phyloP scores from a whole-genome alignment of 257 asterid genomes.

The Solanum sejunctum region DNA sequence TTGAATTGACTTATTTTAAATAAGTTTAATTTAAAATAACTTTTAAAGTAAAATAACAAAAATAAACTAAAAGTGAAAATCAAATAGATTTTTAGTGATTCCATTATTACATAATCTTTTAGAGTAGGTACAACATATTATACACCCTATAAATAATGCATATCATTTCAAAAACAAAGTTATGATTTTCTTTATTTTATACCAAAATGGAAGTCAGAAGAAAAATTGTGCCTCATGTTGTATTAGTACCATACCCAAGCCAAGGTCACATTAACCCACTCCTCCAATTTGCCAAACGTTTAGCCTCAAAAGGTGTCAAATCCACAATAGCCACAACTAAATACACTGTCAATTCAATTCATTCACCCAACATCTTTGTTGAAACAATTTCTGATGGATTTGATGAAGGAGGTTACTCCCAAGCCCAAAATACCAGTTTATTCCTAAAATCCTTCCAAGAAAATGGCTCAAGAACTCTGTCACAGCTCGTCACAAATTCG shows the following conservation, averaged over 20 bases:
- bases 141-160: not conserved
- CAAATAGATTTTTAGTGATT: not conserved
- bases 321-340: conserved; percentile 54
- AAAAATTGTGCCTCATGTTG: conserved; percentile 12
- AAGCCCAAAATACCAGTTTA: conserved; percentile 6
- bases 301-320: conserved; percentile 43
- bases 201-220: not conserved
- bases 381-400: conserved; percentile 56
- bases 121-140: not conserved
- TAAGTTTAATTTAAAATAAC: no score
- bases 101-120: not conserved
- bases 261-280: conserved; percentile 87
- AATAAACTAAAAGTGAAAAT: no score
- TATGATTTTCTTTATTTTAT: not conserved
- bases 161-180: not conserved
- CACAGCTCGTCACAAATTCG: conserved; percentile 16
- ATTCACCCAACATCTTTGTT: conserved; percentile 19
- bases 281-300: conserved; percentile 63
- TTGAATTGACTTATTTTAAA: no score
- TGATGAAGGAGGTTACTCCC: conserved; percentile 21
- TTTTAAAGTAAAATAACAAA: no score
- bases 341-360: conserved; percentile 32
- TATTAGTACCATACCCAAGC: conserved; percentile 53
- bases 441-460: conserved; percentile 28
- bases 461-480: conserved; percentile 36